Evolutionary conservation across 352 stramenopile genomes (phyloP), one percentile per base, ranked within the genome.

Genomic region (Proteromonas lacertae): DNA sequence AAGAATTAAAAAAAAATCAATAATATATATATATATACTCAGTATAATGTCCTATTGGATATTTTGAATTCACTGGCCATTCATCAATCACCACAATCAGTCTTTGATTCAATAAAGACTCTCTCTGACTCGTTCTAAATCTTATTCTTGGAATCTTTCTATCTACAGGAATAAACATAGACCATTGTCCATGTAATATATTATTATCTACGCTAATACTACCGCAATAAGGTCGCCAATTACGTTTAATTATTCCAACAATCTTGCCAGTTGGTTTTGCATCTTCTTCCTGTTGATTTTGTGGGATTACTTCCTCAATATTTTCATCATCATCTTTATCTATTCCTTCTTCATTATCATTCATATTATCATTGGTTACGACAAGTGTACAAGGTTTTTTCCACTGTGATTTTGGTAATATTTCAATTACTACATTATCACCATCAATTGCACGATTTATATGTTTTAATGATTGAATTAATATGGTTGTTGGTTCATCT

Each of bases 401-500:
- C 4, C 60, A 38, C 6, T 33, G n/a, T 1, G 40, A 3, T 35
- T 6, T 62, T 2, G 68, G 55, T 31, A 92, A 52, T 31, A 94
- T 42, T 43, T 90, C 62, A 42, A 97, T 74, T 0, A 69, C 77
- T 0, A 96, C 83, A n/a, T 90, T 46, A 52, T 97, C 86, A 13
- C 83, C 86, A 50, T 96, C 82, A 36, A 96, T 69, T 4, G 78
- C 80, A 29, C 86, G 66, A 54, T 97, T 97, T 24, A 92, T 77
- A 50, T 90, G 51, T 36, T 72, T 57, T 3, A 56, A 57, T 14
- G 24, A 23, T n/a, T 33, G 28, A 31, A 14, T 28, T 18, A 4
- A 21, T 31, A 4, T 45, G 42, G 22, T 36, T 7, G 29, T 64
- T 51, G 0, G 56, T 55, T 29, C n/a, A 30, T 38, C 4, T 40